Evolutionary conservation across 805 yeast genomes (phyloP).

Genomic region (Ogataea methanolica): DNA sequence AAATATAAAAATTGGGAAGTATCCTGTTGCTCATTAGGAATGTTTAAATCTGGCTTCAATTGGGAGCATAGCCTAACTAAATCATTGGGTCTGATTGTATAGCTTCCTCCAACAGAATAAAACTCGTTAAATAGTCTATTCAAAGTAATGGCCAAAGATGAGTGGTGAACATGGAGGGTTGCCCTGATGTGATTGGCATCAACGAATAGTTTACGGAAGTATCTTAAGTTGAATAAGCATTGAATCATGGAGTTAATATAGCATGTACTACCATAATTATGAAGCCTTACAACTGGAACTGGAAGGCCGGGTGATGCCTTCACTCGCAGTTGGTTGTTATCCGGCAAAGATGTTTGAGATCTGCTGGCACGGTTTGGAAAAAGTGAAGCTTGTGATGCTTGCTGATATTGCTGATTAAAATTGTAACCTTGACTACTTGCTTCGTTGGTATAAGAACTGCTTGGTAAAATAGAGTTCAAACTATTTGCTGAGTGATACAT

Average conservation of each 20-base stretch:
- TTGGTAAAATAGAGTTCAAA: no score
- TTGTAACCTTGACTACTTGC: no score
- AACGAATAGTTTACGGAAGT: conserved; percentile 47
- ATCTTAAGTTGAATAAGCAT: conserved; percentile 52
- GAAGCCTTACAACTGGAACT: conserved; percentile 33
- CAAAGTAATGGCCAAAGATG: conserved; percentile 42
- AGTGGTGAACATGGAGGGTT: conserved; percentile 9
- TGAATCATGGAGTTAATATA: conserved; percentile 74
- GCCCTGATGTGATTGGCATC: conserved; percentile 26
- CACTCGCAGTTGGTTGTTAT: neutral
- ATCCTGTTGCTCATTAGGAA: conserved; percentile 77
- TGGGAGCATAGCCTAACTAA: conserved; percentile 43
- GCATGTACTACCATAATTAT: conserved; percentile 70
- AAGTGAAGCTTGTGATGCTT: neutral
- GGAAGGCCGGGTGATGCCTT: neutral
- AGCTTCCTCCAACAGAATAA: conserved; percentile 47
- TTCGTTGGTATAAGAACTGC: no score
- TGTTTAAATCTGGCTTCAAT: conserved; percentile 60
- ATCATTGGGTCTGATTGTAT: conserved; percentile 59
- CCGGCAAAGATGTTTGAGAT: no score
- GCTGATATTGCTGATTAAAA: neutral
- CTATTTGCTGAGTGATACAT: no score
- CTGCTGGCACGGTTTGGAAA: no score
- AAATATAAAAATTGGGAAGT: conserved; percentile 73
- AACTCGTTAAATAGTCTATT: conserved; percentile 54